Percentiles rank a stretch among this genome's conserved stretches.
These are phyloP conservation scores for Bidens hawaiensis DNA, from an alignment of 140 eudicot species.

Conservation along the genomic window DNA sequence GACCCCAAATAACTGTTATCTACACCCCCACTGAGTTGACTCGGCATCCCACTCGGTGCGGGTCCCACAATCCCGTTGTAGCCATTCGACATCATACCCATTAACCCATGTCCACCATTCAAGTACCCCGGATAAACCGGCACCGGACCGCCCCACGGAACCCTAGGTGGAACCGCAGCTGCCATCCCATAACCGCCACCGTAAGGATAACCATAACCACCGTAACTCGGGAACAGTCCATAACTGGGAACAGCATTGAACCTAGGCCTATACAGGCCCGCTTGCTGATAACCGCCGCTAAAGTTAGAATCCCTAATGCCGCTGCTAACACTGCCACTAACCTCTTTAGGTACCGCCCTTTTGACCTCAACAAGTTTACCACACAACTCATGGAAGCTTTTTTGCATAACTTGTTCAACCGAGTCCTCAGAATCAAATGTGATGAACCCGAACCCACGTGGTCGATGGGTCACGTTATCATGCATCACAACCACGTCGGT, in stretches of 20 bases:
- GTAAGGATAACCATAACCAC: slow-evolving; percentile 67
- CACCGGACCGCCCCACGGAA: slow-evolving; percentile 43
- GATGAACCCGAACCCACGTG: slow-evolving; percentile 88
- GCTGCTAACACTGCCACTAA: slow-evolving; percentile 14
- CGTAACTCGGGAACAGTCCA: slow-evolving; percentile 30
- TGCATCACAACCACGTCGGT: slow-evolving; percentile 90
- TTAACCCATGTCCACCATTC: slow-evolving; percentile 42
- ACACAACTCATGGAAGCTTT: slow-evolving; percentile 56
- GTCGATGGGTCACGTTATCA: slow-evolving; percentile 65
- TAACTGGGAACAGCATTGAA: slow-evolving; percentile 46
- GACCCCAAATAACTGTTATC: slow-evolving; percentile 32
- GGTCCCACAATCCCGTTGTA: slow-evolving; percentile 38
- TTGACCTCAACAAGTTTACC: slow-evolving; percentile 89
- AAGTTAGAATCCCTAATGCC: slow-evolving; percentile 32
- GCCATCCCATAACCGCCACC: slow-evolving; percentile 55
- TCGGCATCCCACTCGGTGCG: slow-evolving; percentile 23
- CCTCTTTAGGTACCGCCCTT: slow-evolving; percentile 81
- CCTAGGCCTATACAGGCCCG: slow-evolving; percentile 31
- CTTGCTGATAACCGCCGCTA: slow-evolving; percentile 11
- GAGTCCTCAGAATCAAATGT: slow-evolving; percentile 79
- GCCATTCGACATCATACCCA: slow-evolving; percentile 36
- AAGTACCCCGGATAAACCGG: slow-evolving; percentile 40
- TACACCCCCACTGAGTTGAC: slow-evolving; percentile 34
- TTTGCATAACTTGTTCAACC: slow-evolving; percentile 66
- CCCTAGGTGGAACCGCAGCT: slow-evolving; percentile 47